Conservation (phyloP, 2,329 filamentous ascomycete genomes). For the Bipolaris sorokiniana region DNA sequence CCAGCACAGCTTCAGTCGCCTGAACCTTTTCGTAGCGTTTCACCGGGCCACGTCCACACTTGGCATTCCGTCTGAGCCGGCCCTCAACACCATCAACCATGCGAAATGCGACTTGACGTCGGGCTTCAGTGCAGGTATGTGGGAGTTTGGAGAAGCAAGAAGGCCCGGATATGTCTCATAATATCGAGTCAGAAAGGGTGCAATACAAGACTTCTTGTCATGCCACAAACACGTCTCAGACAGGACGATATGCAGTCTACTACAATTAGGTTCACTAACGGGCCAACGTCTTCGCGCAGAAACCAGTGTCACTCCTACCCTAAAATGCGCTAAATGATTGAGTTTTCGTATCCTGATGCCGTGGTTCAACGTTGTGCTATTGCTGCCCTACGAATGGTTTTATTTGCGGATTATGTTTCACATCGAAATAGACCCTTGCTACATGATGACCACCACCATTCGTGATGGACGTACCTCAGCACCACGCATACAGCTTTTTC, state of each 20-base stretch:
- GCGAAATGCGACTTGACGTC: background rate
- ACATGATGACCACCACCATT: no score
- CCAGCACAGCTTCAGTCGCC: background rate
- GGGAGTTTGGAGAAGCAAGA: background rate
- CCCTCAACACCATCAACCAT: constrained; percentile 1
- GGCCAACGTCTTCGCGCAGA: background rate
- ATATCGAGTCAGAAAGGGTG: background rate
- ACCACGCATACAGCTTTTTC: no score
- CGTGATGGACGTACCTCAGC: no score
- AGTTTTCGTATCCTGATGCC: background rate
- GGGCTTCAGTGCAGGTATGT: background rate
- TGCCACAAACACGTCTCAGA: background rate
- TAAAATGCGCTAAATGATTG: background rate
- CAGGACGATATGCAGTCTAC: background rate
- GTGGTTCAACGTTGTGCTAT: background rate
- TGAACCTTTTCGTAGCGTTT: background rate
- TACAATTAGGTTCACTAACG: background rate
- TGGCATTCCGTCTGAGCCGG: background rate
- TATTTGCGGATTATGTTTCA: no score
- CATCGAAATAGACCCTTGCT: no score
- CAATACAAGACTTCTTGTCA: background rate
- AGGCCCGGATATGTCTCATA: constrained; percentile 1
- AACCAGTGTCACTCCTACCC: background rate
- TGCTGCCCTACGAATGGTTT: background rate
- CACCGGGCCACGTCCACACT: background rate